Evolutionary conservation across 2,329 filamentous ascomycete genomes (phyloP).

Genomic region (Cercospora berteroae): DNA sequence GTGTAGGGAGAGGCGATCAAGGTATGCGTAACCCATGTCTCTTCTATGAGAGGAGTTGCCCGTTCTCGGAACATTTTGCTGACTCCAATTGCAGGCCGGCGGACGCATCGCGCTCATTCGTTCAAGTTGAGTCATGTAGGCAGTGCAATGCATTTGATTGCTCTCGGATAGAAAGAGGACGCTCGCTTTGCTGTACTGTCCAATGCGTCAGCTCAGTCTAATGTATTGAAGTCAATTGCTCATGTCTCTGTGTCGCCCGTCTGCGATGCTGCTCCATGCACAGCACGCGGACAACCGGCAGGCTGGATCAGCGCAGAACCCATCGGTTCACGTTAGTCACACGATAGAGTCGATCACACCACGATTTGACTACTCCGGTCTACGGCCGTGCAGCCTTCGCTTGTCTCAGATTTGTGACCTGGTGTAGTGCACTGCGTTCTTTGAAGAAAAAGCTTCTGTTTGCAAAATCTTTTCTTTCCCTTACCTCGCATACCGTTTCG

Average conservation of each 20-base stretch:
- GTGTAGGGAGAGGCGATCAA: slow-evolving; percentile 13
- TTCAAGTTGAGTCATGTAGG: background rate
- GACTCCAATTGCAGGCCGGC: slow-evolving; percentile 3
- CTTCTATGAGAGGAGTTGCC: no score
- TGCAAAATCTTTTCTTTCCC: background rate
- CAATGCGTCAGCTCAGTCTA: background rate
- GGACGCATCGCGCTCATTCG: slow-evolving; percentile 12
- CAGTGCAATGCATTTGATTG: background rate
- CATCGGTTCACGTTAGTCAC: background rate
- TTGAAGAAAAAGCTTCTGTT: background rate
- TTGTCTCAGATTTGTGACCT: background rate
- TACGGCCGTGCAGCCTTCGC: background rate
- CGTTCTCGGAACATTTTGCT: background rate
- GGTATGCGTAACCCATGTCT: background rate
- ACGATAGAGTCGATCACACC: background rate
- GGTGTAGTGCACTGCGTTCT: background rate
- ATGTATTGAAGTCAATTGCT: background rate
- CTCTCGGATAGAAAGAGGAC: background rate
- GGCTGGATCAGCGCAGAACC: background rate
- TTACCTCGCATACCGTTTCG: background rate
- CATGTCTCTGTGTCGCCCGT: background rate
- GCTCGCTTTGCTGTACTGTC: background rate
- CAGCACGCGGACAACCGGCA: background rate
- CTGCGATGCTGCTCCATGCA: background rate
- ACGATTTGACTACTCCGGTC: background rate